These are phyloP conservation scores for Toxicodendron radicans DNA, from an alignment of 345 rosid species.

Conservation along the genomic window DNA sequence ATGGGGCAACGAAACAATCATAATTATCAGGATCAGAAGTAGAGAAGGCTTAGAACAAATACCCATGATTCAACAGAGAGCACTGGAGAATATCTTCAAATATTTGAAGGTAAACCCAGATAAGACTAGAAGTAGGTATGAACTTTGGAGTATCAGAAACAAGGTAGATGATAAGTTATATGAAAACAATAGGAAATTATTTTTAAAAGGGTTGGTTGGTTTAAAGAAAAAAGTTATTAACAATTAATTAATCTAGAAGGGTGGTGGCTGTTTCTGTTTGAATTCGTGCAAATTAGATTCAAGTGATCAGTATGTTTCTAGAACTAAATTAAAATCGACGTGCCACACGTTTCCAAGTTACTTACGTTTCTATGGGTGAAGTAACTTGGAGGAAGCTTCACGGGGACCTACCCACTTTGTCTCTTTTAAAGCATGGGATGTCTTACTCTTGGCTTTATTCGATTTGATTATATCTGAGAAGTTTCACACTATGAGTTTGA, in stretches of 20 bases:
- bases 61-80: slow-evolving; percentile 21
- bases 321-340: slow-evolving; percentile 1
- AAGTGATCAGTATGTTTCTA: slow-evolving; percentile 19
- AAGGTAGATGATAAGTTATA: neutral
- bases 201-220: neutral
- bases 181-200: neutral
- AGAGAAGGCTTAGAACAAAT: slow-evolving; percentile 22
- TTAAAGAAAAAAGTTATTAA: neutral
- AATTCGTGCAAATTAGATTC: neutral
- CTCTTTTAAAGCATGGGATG: neutral
- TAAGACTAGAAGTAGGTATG: neutral
- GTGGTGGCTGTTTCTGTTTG: slow-evolving; percentile 24
- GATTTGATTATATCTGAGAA: neutral
- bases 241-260: slow-evolving; percentile 18
- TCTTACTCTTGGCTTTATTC: too few species aligned
- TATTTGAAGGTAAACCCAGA: neutral
- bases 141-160: neutral
- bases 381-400: slow-evolving; percentile 2
- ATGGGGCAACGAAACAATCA: slow-evolving; percentile 12
- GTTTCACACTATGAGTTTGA: neutral
- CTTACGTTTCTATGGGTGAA: slow-evolving; percentile 19
- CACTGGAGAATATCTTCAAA: too few species aligned
- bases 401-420: slow-evolving; percentile 15
- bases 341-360: slow-evolving; percentile 28
- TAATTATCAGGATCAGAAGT: slow-evolving; percentile 29